Evolutionary conservation across 768 basidiomycete species (phyloP).

Genomic region (Serendipita sp.): DNA sequence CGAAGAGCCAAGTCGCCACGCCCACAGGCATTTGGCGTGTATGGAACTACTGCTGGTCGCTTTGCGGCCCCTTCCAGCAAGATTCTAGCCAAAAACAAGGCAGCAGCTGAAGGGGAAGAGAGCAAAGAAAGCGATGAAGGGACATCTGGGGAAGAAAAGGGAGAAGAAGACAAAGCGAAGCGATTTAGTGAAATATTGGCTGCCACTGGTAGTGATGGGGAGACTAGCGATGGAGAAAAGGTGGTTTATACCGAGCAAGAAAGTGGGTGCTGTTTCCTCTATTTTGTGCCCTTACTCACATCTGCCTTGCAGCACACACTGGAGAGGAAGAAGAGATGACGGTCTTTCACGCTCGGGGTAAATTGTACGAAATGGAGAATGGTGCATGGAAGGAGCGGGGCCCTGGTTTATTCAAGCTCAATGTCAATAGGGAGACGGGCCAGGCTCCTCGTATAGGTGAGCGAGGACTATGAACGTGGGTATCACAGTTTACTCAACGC

Average conservation of each 20-base stretch:
- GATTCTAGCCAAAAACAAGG: neutral
- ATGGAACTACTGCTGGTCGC: neutral
- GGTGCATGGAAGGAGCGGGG: neutral
- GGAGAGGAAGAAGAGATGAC: slow-evolving; percentile 1
- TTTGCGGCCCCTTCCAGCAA: slow-evolving; percentile 4
- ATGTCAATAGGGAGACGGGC: neutral
- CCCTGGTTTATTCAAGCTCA: slow-evolving; percentile 5
- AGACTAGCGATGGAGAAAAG: neutral
- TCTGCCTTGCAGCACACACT: neutral
- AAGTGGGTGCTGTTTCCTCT: neutral
- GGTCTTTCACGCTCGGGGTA: neutral
- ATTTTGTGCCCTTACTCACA: neutral
- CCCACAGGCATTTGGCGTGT: neutral
- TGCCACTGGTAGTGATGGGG: neutral
- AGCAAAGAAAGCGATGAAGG: neutral
- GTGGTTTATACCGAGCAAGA: slow-evolving; percentile 5
- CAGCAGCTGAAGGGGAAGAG: neutral
- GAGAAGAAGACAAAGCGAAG: neutral
- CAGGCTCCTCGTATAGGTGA: neutral
- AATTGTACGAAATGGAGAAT: neutral
- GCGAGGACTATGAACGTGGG: neutral
- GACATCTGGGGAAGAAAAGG: slow-evolving; percentile 3
- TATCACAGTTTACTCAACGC: neutral
- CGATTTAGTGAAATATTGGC: neutral
- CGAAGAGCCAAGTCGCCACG: slow-evolving; percentile 5